phyloP scores from a whole-genome alignment of 441 rosid genomes.

The Pelargonium myrrhifolium region DNA sequence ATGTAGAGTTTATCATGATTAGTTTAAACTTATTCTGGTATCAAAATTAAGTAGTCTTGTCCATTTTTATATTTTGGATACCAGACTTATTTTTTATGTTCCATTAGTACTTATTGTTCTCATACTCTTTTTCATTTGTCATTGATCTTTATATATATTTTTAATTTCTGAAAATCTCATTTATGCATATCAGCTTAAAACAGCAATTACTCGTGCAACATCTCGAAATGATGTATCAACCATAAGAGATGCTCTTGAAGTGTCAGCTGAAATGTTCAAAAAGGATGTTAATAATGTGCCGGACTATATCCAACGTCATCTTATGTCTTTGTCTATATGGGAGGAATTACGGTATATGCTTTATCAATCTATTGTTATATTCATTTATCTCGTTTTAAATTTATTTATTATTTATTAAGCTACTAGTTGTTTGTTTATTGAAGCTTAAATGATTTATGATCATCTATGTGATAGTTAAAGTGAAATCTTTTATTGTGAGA shows the following conservation, averaged over 20 bases:
- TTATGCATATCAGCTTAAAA: conserved; percentile 60
- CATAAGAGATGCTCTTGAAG: conserved; percentile 91
- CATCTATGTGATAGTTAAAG: no score
- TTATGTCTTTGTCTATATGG: conserved; percentile 87
- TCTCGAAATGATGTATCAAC: conserved; percentile 86
- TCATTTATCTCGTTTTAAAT: not conserved
- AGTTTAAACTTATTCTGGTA: not conserved
- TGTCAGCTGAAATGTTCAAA: conserved; percentile 93
- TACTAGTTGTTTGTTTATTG: not conserved
- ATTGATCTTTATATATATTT: not conserved
- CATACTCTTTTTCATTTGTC: conserved; percentile 10
- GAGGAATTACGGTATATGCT: conserved; percentile 77
- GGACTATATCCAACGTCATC: conserved; percentile 94
- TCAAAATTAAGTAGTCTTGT: not conserved
- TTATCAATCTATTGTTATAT: conserved; percentile 10
- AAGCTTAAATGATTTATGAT: not conserved
- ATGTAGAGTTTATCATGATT: not conserved
- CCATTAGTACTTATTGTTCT: not conserved
- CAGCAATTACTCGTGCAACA: conserved; percentile 87
- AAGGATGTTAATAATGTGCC: conserved; percentile 84
- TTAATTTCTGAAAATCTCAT: not conserved
- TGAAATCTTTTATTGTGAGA: no score
- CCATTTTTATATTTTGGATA: not conserved
- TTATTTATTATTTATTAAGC: not conserved
- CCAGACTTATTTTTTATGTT: not conserved